These are phyloP conservation scores for Plasmodium cynomolgi DNA, from an alignment of 169 alveolate genomes.

Conservation along the genomic window DNA sequence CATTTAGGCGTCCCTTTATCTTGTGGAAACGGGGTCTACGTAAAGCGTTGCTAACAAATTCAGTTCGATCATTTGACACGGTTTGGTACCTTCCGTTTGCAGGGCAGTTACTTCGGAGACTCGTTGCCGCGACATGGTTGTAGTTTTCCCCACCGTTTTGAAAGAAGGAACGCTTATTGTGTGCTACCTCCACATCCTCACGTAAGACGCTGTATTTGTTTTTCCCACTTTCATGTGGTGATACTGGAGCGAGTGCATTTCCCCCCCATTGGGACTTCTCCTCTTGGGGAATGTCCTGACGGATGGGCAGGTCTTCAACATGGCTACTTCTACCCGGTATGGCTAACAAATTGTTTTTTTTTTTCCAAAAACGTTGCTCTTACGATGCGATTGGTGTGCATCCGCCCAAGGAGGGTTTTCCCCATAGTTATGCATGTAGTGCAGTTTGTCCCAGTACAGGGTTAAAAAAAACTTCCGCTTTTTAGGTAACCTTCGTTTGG, in stretches of 20 bases:
- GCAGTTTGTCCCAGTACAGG: conserved; percentile 29
- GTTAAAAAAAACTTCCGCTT: conserved; percentile 9
- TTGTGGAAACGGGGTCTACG: background rate
- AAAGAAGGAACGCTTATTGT: background rate
- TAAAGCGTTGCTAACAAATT: background rate
- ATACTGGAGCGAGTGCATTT: background rate
- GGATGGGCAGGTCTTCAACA: background rate
- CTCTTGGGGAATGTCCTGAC: background rate
- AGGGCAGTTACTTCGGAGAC: background rate
- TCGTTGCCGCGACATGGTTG: background rate
- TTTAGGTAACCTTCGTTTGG: conserved; percentile 29
- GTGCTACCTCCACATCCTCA: background rate
- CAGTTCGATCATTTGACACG: background rate
- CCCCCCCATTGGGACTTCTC: background rate
- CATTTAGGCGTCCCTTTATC: background rate
- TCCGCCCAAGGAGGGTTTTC: background rate
- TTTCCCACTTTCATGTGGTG: background rate
- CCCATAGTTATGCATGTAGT: background rate
- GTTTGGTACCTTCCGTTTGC: background rate
- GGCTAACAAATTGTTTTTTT: background rate
- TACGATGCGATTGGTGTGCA: background rate
- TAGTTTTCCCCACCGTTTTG: background rate
- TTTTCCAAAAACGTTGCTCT: background rate
- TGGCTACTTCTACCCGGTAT: background rate
- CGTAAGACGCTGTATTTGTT: background rate